phyloP scores from a whole-genome alignment of 257 asterid genomes.

The Apocynum venetum region DNA sequence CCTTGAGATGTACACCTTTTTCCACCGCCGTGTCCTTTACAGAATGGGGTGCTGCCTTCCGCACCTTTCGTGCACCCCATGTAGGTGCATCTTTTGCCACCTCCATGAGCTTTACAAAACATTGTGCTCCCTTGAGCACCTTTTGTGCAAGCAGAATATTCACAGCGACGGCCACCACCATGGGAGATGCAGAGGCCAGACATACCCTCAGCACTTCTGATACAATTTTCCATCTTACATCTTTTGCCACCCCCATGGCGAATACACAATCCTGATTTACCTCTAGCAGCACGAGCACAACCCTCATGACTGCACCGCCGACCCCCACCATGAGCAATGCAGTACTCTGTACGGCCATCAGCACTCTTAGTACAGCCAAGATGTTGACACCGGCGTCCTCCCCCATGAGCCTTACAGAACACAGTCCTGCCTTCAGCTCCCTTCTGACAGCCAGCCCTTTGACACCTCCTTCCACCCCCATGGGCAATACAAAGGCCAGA shows the following conservation, averaged over 20 bases:
- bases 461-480: constrained; percentile 71
- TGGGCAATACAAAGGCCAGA: constrained; percentile 66
- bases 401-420: constrained; percentile 63
- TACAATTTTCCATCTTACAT: constrained; percentile 48
- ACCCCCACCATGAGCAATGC: constrained; percentile 66
- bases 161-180: constrained; percentile 66
- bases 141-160: constrained; percentile 41
- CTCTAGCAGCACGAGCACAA: constrained; percentile 60
- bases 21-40: constrained; percentile 71
- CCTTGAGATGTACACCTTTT: constrained; percentile 55
- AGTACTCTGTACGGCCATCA: constrained; percentile 55
- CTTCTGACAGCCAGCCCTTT: constrained; percentile 50
- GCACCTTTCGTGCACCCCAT: constrained; percentile 66
- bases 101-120: constrained; percentile 65
- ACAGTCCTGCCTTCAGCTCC: constrained; percentile 65
- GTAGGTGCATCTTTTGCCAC: constrained; percentile 54
- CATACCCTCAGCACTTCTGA: constrained; percentile 54
- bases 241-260: constrained; percentile 76
- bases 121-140: constrained; percentile 67
- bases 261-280: constrained; percentile 53
- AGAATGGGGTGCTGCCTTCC: constrained; percentile 56
- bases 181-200: constrained; percentile 64
- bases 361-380: constrained; percentile 74
- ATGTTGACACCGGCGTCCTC: constrained; percentile 49
- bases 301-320: constrained; percentile 47